Conservation (phyloP, 1,139 yeast genomes). For the Blastobotrys elegans region DNA sequence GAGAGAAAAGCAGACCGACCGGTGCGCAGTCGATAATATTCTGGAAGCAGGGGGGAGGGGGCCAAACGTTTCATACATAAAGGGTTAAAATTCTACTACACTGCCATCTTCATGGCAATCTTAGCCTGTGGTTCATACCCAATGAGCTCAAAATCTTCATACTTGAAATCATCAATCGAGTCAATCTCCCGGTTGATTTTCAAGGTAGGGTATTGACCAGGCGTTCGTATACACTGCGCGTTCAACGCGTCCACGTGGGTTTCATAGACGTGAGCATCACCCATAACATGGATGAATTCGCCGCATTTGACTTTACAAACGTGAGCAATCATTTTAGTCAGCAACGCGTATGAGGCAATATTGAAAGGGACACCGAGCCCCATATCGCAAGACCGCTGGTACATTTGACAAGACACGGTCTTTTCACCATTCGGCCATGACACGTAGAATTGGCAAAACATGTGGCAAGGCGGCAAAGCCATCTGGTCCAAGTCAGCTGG, state of each 20-base stretch:
- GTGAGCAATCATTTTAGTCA: slow-evolving; percentile 93
- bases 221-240: slow-evolving; percentile 69
- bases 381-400: slow-evolving; percentile 99
- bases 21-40: too few relatives aligned
- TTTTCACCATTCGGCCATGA: slow-evolving; percentile 65
- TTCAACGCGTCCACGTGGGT: slow-evolving; percentile 90
- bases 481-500: slow-evolving; percentile 88
- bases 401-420: slow-evolving; percentile 75
- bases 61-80: neutral
- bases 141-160: slow-evolving; percentile 76
- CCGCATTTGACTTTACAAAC: slow-evolving; percentile 93
- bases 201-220: slow-evolving; percentile 76
- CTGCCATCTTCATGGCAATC: slow-evolving; percentile 83
- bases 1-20: too few relatives aligned
- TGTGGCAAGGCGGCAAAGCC: slow-evolving; percentile 99
- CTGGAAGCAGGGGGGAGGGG: too few relatives aligned
- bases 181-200: slow-evolving; percentile 60
- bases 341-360: slow-evolving; percentile 90
- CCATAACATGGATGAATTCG: slow-evolving; percentile 90
- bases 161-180: slow-evolving; percentile 78
- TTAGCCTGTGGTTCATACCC: slow-evolving; percentile 78
- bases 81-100: too few relatives aligned
- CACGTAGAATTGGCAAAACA: slow-evolving; percentile 91
- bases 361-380: slow-evolving; percentile 98
- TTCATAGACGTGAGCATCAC: slow-evolving; percentile 91